phyloP scores from a whole-genome alignment of 495 filamentous ascomycete genomes.

The Emericellopsis terricola region DNA sequence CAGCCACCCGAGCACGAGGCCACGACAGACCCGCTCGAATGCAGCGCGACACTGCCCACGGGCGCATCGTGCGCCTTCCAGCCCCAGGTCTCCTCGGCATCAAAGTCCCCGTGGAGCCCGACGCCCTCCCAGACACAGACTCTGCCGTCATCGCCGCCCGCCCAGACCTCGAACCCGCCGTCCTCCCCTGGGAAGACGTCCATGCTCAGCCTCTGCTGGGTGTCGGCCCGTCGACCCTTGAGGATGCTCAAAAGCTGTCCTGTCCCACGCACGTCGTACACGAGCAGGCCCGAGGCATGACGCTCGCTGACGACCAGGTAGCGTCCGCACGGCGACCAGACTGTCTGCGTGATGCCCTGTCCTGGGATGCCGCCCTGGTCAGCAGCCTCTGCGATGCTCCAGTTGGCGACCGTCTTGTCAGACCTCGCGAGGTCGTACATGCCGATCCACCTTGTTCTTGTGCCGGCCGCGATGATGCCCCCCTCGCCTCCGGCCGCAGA shows the following conservation, averaged over 20 bases:
- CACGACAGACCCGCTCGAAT: slow-evolving; percentile 45
- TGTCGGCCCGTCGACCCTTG: slow-evolving; percentile 46
- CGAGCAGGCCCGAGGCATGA: slow-evolving; percentile 47
- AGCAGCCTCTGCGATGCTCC: slow-evolving; percentile 27
- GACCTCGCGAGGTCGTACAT: slow-evolving; percentile 54
- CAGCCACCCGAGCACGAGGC: slow-evolving; percentile 52
- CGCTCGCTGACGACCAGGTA: slow-evolving; percentile 84
- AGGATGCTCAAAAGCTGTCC: slow-evolving; percentile 52
- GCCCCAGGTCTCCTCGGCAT: slow-evolving; percentile 32
- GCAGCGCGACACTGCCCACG: slow-evolving; percentile 45
- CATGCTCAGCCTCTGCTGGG: slow-evolving; percentile 63
- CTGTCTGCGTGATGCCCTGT: slow-evolving; percentile 51
- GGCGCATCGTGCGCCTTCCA: slow-evolving; percentile 39
- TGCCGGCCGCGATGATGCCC: slow-evolving; percentile 60
- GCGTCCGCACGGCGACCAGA: slow-evolving; percentile 72
- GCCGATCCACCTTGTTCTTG: slow-evolving; percentile 56
- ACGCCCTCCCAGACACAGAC: slow-evolving; percentile 61
- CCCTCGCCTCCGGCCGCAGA: slow-evolving; percentile 15
- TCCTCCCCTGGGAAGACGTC: slow-evolving; percentile 39
- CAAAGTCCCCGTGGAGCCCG: slow-evolving; percentile 31
- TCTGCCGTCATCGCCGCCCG: slow-evolving; percentile 60
- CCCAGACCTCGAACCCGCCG: slow-evolving; percentile 61
- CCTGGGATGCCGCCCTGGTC: slow-evolving; percentile 35
- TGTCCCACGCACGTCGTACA: slow-evolving; percentile 72
- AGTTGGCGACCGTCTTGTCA: slow-evolving; percentile 51